Evolutionary conservation across 2,329 filamentous ascomycete genomes (phyloP), one percentile per base, ranked within the genome.

Genomic region (Ceratocystis harringtonii): DNA sequence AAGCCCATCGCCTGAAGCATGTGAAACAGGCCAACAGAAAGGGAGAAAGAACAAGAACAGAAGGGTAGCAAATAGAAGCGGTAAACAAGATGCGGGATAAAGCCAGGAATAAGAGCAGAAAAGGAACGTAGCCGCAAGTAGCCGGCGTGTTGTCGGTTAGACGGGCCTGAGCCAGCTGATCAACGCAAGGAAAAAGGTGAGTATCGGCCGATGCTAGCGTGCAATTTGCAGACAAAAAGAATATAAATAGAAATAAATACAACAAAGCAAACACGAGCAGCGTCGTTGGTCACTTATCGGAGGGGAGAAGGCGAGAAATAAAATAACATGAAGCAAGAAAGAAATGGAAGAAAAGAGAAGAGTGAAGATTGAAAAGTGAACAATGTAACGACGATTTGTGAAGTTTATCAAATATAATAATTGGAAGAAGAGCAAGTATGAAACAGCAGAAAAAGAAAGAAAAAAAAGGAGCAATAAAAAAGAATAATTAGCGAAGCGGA

Each of bases 181-280:
- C 25, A n/a, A 25, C 22, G 48, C n/a, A n/a, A 7, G 48, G 17
- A 12, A 25, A n/a, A 52, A 25, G 30, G 52, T 12, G 12, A 12
- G 7, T 19, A 15, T 25, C 28, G 28, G 52, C 2, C 28, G 52
- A 25, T 57, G 22, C 22, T n/a, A 17, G 52, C 48, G 48, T 5
- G 7, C 8, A 22, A 22, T 19, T n/a, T 22, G 48, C 22, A 28
- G 52, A 28, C 52, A 30, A 32, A 57, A 57, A 57, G 52, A 28
- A 57, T 57, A 57, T 57, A 57, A 57, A 57, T 57, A 57, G 22
- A 57, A 57, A 57, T 57, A 30, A 57, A 28, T 30, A 32, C 15
- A 57, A 7, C 25, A 17, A 57, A 57, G 17, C 28, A 57, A 22
- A 10, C 36, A 41, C 36, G 36, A 41, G 36, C 12, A 41, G 36